Evolutionary conservation across 305 asterid species (phyloP), one percentile per base, ranked within the genome.

Genomic region (Coffea humblotiana): DNA sequence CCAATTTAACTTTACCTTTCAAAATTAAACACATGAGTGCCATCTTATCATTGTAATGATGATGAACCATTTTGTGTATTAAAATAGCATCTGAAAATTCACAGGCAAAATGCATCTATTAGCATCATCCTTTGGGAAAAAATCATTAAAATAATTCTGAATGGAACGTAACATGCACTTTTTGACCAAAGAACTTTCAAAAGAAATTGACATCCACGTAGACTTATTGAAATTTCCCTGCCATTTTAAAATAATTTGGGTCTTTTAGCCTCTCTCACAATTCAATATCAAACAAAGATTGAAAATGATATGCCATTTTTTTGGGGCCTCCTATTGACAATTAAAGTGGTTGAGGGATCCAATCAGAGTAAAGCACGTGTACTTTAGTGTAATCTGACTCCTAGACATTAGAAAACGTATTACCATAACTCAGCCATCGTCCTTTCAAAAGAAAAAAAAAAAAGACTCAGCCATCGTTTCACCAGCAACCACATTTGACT

Each of bases 121-220:
- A 65, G 0, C 70, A 12, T 65, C 43, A 65, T 65, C 21, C 29
- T 66, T 32, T 29, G 45, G 32, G 9, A 29, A 13, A 29, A 71
- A 47, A 71, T 71, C n/a, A n/a, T 48, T 12, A 48, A 21, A 47
- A n/a, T 71, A 40, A 32, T 71, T 71, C 37, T 6, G 5, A 71
- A n/a, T n/a, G 32, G 73, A 21, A 21, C 15, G 19, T 48, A n/a
- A 15, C 75, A 71, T 71, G 61, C 75, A 71, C 75, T 71, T 71
- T 71, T 71, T 47, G 40, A 71, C 60, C 75, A 23, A n/a, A 48
- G 13, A 47, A 71, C 1, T 6, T 71, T 48, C 61, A 45, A 10
- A 9, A 71, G 35, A 49, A 9, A 18, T 40, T 6, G 6, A 27
- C 8, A 37, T 13, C 21, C 43, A 1, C 71, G 21, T 15, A 35